Base-by-base conservation (phyloP, 768 basidiomycete genomes). In the Heimioporus sp. region DNA sequence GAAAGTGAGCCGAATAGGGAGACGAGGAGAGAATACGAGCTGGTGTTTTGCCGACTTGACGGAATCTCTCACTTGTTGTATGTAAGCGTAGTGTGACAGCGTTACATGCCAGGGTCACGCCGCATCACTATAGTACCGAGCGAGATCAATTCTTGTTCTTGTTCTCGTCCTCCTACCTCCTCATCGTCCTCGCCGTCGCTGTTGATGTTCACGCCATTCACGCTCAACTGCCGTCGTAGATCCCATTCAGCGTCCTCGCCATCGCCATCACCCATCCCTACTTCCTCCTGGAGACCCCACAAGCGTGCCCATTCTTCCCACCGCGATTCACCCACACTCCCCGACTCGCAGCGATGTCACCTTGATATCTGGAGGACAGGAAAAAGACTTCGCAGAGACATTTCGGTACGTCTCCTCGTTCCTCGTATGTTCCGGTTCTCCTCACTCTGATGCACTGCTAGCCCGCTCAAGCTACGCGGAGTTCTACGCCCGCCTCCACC, bases 361-460 rank as follows among this genome's bases (percentile, higher is more conserved):
- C 67, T 79, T 28, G 82, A 83, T 54, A 61, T 68, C 24, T 81
- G 79, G 77, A 70, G 78, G 53, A 74, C 75, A 49, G 77, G 78
- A 24, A 86, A 86, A 62, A 71, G 80, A 48, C 74, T 76, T 31
- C 79, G 81, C 20, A 66, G 76, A 48, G 76, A 80, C 52, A 52
- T 67, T 41, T 72, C 76, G 17, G 83, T 83, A 59, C 59, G 80
- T 53, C 28, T 41, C 28, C 20, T 41, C 11, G 7, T 8, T 0
- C 38, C 20, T 50, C 21, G 30, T 44, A 46, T 51, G 30, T 47
- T 52, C 37, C 17, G 46, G 24, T 28, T 28, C 6, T 6, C 24
- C 24, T 28, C 24, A 28, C 24, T 28, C 24, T 28, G 4, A 6
- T 28, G 24, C 6, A 28, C 24, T 6, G 24, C 24, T 7, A 65